Base-by-base conservation (phyloP, 768 basidiomycete species). In the Kwoniella europaea region DNA sequence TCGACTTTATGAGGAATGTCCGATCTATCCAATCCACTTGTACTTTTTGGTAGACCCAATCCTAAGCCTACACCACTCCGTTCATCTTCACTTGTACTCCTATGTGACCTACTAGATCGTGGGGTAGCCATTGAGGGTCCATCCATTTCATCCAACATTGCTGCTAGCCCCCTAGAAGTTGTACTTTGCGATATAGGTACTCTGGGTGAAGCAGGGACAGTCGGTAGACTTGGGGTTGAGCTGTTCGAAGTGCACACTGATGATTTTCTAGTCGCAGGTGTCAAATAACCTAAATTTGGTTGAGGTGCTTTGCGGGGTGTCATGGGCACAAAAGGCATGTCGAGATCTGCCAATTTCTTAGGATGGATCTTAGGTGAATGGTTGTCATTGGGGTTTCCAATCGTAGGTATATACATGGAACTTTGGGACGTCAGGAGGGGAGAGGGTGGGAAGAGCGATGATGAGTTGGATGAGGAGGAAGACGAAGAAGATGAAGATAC, bases 271-370 rank as follows among this genome's bases (percentile, higher is more conserved):
- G 63, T 65, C 2, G 74, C 69, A 4, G 79, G 79, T 12, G 79
- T 81, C 20, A 76, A 70, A 46, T 74, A 81, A 18, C 79, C 79
- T 4, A 81, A 68, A 29, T 70, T 58, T 5, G 77, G 79, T 53
- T 76, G 76, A 46, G 75, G 67, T 6, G 69, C 73, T 57, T 79
- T 79, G 7, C 65, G 44, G 1, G 79, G 79, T 43, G 79, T 81
- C 63, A 73, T 72, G 2, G 79, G 79, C 1, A 81, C 72, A 61
- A 81, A 81, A 29, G 76, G 62, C 44, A 81, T 64, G 59, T 80
- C 79, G 3, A 78, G 52, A 58, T 78, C 77, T 35, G 27, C 43
- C 12, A 70, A 59, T 22, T 55, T 43, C 42, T 41, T 55, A 16
- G 54, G 55, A 54, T 65, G 57, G 9, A 10, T 24, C 10, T 63